Evolutionary conservation across 352 stramenopile species (phyloP).

Genomic region (Phytophthora ramorum): DNA sequence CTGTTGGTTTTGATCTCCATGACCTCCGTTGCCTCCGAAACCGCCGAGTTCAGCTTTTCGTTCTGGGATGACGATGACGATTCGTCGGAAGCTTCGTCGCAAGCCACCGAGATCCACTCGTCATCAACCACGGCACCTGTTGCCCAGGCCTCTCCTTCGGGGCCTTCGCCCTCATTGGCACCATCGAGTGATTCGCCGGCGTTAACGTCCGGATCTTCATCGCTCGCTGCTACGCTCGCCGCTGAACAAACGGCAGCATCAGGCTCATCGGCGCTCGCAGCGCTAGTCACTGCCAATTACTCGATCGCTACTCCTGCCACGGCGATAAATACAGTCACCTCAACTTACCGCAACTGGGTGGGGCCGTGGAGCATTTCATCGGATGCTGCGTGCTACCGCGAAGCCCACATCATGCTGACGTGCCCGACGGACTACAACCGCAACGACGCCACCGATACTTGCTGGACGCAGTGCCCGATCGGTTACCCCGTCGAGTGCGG

Average conservation of each 20-base stretch:
- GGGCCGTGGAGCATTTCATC: slow-evolving; percentile 24
- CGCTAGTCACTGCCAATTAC: slow-evolving; percentile 5
- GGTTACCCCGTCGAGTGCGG: slow-evolving; percentile 56
- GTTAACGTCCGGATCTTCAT: background rate
- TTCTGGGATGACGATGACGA: slow-evolving; percentile 14
- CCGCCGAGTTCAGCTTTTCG: slow-evolving; percentile 9
- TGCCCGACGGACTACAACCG: slow-evolving; percentile 45
- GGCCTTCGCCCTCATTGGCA: background rate
- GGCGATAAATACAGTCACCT: slow-evolving; percentile 5
- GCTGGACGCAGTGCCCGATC: slow-evolving; percentile 57
- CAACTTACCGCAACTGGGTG: slow-evolving; percentile 44
- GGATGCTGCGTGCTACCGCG: slow-evolving; percentile 25
- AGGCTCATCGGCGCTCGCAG: background rate
- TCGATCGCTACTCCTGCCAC: slow-evolving; percentile 15
- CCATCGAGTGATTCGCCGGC: background rate
- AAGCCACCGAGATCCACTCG: background rate
- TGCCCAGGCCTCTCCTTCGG: background rate
- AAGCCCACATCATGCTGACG: slow-evolving; percentile 36
- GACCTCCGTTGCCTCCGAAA: background rate
- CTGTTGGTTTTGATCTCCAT: slow-evolving; percentile 4
- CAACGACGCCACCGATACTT: slow-evolving; percentile 50
- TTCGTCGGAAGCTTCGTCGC: slow-evolving; percentile 6
- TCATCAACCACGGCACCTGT: background rate
- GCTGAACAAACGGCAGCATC: slow-evolving; percentile 1
- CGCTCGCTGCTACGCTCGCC: background rate